Evolutionary conservation across 257 asterid species (phyloP).

Genomic region (Fraxinus cuspidata): DNA sequence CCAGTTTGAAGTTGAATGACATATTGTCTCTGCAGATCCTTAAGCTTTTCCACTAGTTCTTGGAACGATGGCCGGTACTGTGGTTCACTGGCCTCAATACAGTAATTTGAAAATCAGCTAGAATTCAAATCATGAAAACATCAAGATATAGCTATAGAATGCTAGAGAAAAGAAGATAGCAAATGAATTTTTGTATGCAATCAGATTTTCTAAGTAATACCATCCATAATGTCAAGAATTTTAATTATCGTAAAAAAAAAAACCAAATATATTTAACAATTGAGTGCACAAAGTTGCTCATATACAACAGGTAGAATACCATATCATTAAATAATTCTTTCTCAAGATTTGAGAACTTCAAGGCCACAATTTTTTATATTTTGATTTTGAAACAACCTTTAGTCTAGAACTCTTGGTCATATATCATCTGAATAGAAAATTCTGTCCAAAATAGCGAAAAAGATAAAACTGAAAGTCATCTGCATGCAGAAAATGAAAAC

Average conservation of each 20-base stretch:
- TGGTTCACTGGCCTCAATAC: constrained; percentile 58
- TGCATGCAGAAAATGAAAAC: background rate
- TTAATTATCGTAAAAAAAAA: background rate
- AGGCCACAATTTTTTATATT: no score
- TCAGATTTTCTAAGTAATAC: background rate
- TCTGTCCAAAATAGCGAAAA: background rate
- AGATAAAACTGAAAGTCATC: background rate
- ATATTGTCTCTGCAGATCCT: constrained; percentile 57
- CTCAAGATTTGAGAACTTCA: background rate
- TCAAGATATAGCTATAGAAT: background rate
- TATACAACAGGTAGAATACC: background rate
- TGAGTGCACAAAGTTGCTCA: background rate
- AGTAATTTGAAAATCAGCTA: constrained; percentile 3
- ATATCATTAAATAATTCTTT: background rate
- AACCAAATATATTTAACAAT: background rate
- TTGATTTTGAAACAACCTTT: no score
- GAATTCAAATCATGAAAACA: background rate
- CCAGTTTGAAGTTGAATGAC: constrained; percentile 60
- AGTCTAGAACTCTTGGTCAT: background rate
- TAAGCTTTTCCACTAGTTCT: constrained; percentile 74
- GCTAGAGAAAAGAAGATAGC: background rate
- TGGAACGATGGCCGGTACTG: constrained; percentile 68
- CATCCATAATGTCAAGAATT: background rate
- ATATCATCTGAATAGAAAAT: no score
- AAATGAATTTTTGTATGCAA: background rate